A percentile compares a stretch with the other conserved stretches of the same genome.
Conservation (phyloP, 768 basidiomycete genomes). For the Amanita thiersii region DNA sequence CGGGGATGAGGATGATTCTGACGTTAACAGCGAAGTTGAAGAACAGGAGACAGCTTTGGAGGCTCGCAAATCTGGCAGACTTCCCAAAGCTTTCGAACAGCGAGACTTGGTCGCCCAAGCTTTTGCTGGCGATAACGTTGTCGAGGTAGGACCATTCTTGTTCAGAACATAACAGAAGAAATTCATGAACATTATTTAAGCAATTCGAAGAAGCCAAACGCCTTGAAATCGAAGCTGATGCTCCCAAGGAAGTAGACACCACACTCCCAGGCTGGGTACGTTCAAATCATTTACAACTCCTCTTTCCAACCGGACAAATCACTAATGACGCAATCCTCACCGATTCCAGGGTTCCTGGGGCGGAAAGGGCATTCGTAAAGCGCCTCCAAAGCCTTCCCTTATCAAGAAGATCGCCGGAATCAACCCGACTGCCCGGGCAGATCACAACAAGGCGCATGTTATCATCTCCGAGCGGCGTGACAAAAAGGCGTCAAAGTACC, state of each 20-base stretch:
- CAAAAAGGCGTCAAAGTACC: constrained; percentile 87
- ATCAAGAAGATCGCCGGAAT: constrained; percentile 82
- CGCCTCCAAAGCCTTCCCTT: constrained; percentile 55
- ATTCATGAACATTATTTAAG: constrained; percentile 26
- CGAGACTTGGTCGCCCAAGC: constrained; percentile 89
- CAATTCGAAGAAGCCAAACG: constrained; percentile 83
- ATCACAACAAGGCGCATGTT: constrained; percentile 78
- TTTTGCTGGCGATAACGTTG: constrained; percentile 95
- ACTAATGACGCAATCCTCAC: constrained; percentile 7
- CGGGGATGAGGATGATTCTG: constrained; percentile 35
- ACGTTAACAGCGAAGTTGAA: constrained; percentile 61
- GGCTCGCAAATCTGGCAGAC: constrained; percentile 36
- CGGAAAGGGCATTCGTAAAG: constrained; percentile 61
- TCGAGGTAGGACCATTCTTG: constrained; percentile 50
- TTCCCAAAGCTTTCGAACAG: constrained; percentile 72
- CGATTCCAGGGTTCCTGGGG: constrained; percentile 80
- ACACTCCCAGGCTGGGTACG: constrained; percentile 94
- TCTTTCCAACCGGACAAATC: neutral
- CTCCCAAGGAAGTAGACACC: constrained; percentile 80
- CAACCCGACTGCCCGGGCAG: constrained; percentile 70
- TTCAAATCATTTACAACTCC: constrained; percentile 5
- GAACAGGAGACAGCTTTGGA: constrained; percentile 37
- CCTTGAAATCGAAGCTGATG: constrained; percentile 77
- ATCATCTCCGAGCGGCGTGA: constrained; percentile 96
- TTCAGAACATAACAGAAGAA: constrained; percentile 1